Conservation (phyloP, 2,329 filamentous ascomycete species). For the Laburnicola sp. region DNA sequence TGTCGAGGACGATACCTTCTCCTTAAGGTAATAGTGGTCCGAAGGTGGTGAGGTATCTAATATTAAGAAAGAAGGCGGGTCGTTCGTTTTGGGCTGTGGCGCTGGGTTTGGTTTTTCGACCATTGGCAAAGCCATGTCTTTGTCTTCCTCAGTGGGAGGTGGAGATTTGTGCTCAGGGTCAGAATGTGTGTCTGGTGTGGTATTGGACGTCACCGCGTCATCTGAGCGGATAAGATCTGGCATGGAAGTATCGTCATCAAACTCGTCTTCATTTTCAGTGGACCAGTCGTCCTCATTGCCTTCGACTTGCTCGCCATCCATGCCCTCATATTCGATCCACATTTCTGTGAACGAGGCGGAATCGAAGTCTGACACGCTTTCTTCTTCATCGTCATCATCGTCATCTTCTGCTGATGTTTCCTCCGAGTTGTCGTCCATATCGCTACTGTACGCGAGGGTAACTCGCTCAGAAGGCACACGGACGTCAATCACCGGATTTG, state of each 20-base stretch:
- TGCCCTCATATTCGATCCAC: slow-evolving; percentile 46
- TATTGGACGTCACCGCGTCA: slow-evolving; percentile 36
- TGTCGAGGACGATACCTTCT: slow-evolving; percentile 46
- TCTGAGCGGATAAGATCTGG: slow-evolving; percentile 28
- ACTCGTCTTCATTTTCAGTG: slow-evolving; percentile 43
- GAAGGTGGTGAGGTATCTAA: slow-evolving; percentile 41
- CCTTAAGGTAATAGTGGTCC: slow-evolving; percentile 46
- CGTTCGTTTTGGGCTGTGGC: slow-evolving; percentile 5
- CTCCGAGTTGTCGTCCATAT: slow-evolving; percentile 42
- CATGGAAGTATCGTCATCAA: slow-evolving; percentile 39
- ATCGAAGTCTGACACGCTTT: slow-evolving; percentile 37
- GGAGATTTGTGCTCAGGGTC: slow-evolving; percentile 27
- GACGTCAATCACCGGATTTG: slow-evolving; percentile 55
- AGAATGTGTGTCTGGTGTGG: slow-evolving; percentile 37
- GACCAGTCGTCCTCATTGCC: slow-evolving; percentile 44
- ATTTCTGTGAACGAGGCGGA: slow-evolving; percentile 41
- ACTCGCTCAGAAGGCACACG: slow-evolving; percentile 54
- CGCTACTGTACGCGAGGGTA: slow-evolving; percentile 52
- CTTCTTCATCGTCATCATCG: slow-evolving; percentile 39
- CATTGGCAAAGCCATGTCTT: slow-evolving; percentile 5
- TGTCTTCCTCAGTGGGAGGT: background rate
- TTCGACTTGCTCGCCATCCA: slow-evolving; percentile 36
- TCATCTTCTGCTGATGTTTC: slow-evolving; percentile 31
- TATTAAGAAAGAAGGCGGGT: slow-evolving; percentile 31
- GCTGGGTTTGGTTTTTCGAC: slow-evolving; percentile 11